Evolutionary conservation across 768 basidiomycete species (phyloP).

Genomic region (Boletus fagicola): DNA sequence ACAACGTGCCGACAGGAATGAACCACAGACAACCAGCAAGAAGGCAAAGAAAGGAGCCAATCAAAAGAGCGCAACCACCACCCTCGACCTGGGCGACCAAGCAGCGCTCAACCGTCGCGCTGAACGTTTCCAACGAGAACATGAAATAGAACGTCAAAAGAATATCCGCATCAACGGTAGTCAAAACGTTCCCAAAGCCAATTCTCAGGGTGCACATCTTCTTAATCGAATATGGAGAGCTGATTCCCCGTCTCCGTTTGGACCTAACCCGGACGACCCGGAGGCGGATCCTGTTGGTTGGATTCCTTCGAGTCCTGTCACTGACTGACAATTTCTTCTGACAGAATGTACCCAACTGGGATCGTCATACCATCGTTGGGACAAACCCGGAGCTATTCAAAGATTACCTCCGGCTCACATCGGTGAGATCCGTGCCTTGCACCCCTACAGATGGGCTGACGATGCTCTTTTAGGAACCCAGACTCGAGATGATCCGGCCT

Average conservation of each 20-base stretch:
- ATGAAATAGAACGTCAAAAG: slow-evolving; percentile 78
- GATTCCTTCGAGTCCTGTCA: not conserved
- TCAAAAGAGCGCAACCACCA: slow-evolving; percentile 35
- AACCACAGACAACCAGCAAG: slow-evolving; percentile 45
- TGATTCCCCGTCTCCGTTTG: slow-evolving; percentile 50
- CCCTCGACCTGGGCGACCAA: slow-evolving; percentile 61
- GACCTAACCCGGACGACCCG: slow-evolving; percentile 56
- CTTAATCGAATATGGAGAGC: slow-evolving; percentile 44
- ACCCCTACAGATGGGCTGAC: slow-evolving; percentile 7
- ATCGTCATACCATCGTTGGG: slow-evolving; percentile 92
- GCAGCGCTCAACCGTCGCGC: slow-evolving; percentile 74
- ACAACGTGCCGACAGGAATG: slow-evolving; percentile 34
- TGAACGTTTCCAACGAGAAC: slow-evolving; percentile 87
- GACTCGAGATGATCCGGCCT: slow-evolving; percentile 91
- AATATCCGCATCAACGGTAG: slow-evolving; percentile 32
- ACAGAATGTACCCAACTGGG: slow-evolving; percentile 97
- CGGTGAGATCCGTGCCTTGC: slow-evolving; percentile 45
- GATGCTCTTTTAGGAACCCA: slow-evolving; percentile 72
- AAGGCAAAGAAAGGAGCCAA: slow-evolving; percentile 60
- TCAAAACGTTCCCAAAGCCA: slow-evolving; percentile 41
- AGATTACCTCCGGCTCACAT: slow-evolving; percentile 91
- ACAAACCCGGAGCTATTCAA: slow-evolving; percentile 89
- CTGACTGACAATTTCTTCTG: slow-evolving; percentile 5
- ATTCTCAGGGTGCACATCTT: slow-evolving; percentile 52
- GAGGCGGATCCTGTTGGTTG: slow-evolving; percentile 67